A percentile compares a stretch with the other conserved stretches of the same genome.
These are phyloP conservation scores for Mallotus repandus DNA, from an alignment of 441 rosid genomes.

Conservation along the genomic window DNA sequence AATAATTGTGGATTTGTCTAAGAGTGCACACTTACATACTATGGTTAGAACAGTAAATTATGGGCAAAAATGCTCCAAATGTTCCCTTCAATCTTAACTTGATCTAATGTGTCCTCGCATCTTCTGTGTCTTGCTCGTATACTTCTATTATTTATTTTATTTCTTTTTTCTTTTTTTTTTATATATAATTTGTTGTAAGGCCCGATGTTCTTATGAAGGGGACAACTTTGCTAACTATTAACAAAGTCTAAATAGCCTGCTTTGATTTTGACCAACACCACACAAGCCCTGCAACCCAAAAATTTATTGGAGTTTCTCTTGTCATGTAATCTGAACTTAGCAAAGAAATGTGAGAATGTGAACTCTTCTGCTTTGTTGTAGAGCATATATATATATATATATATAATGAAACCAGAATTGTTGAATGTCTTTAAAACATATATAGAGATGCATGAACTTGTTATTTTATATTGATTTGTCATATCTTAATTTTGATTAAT, in stretches of 20 bases:
- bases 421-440: not conserved
- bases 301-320: constrained; percentile 20
- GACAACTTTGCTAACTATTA: constrained; percentile 21
- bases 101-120: too few relatives aligned
- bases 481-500: not conserved
- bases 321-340: constrained; percentile 13
- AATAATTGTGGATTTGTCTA: too few relatives aligned
- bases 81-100: not conserved
- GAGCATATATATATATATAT: constrained; percentile 14
- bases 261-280: constrained; percentile 24
- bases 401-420: not conserved
- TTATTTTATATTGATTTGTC: not conserved
- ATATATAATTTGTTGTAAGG: constrained; percentile 9
- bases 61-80: not conserved
- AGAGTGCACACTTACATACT: too few relatives aligned
- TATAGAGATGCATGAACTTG: not conserved
- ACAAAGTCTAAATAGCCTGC: constrained; percentile 26
- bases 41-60: not conserved
- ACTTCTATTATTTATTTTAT: not conserved
- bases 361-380: constrained; percentile 11
- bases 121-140: not conserved
- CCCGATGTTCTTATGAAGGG: constrained; percentile 29
- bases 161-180: not conserved
- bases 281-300: constrained; percentile 15
- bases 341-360: constrained; percentile 17